Base-by-base conservation (phyloP, 2,329 filamentous ascomycete genomes). In the Trichoderma semiorbis region DNA sequence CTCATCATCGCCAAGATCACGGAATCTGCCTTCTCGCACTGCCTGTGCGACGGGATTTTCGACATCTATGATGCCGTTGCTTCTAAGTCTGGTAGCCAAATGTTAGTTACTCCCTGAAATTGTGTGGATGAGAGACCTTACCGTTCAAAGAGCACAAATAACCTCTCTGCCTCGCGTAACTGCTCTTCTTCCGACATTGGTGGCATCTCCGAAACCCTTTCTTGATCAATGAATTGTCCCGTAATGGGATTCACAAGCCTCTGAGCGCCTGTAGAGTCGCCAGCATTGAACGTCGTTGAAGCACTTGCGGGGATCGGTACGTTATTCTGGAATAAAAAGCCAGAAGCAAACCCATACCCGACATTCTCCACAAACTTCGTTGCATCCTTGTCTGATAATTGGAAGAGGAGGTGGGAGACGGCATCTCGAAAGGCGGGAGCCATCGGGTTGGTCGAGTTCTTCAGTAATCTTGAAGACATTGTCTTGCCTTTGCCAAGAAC, bases 171-270 rank as follows among this genome's bases (percentile, higher is more conserved):
- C 79, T 99, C 96, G 72, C 93, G 86, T 80, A 97, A 93, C 80
- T 95, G 98, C 83, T 98, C 95, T 75, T 95, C 94, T 61, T 93
- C 85, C 0, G 92, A 96, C 95, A 98, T 97, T 63, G 92, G 89
- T 1, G 90, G 89, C 12, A 84, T 80, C 5, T 89, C 83, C 7
- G 88, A 84, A 7, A 84, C 81, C 69, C 85, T 86, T 80, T 95
- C 92, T 47, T 85, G 86, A 75, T 94, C 91, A 65, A 93, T 78
- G 74, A 91, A 90, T 80, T 98, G 95, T 0, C 95, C 95, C 1
- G 95, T 98, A 36, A 98, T 89, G 0, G 95, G 94, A 75, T 98
- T 98, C 67, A 97, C 83, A 0, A 85, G 79, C 72, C 81, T 83
- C 58, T 76, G 78, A 2, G 75, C 74, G 16, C 80, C 76, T 75